Percentiles rank a stretch among this genome's conserved stretches.
Conservation (phyloP, 768 basidiomycete genomes). For the Rhodotorula taiwanensis region DNA sequence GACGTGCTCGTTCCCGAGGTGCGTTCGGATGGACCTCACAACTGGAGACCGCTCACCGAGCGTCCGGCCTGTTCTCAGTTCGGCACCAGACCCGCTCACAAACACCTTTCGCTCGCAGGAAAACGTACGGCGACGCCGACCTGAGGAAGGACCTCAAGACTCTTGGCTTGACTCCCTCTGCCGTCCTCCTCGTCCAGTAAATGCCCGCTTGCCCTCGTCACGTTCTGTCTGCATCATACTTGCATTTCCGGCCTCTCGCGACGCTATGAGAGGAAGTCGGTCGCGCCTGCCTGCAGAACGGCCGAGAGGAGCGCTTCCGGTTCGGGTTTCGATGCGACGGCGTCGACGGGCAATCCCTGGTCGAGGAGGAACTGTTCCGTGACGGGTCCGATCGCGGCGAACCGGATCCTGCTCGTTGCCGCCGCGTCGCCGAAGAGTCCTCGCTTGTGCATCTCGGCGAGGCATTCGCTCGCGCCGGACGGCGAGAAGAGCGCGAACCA, state of each 20-base stretch:
- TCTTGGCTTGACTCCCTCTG: constrained; percentile 55
- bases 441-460: not conserved
- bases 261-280: too few relatives aligned
- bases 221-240: too few relatives aligned
- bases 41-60: too few relatives aligned
- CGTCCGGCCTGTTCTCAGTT: too few relatives aligned
- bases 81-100: too few relatives aligned
- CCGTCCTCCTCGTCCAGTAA: constrained; percentile 21
- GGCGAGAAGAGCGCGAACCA: constrained; percentile 12
- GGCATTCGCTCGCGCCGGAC: not conserved
- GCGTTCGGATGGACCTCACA: not conserved
- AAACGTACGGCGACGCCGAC: constrained; percentile 65
- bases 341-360: not conserved
- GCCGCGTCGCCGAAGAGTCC: not conserved
- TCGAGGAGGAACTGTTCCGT: not conserved
- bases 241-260: too few relatives aligned
- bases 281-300: not conserved
- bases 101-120: constrained; percentile 51
- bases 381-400: constrained; percentile 7
- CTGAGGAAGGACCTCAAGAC: constrained; percentile 73
- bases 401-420: not conserved
- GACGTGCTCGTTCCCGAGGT: constrained; percentile 30
- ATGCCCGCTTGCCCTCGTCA: not conserved
- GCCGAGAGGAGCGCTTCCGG: not conserved
- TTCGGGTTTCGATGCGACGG: not conserved